phyloP scores from a whole-genome alignment of 192 early-diverging fungal genomes.

The Coemansia sp. region DNA sequence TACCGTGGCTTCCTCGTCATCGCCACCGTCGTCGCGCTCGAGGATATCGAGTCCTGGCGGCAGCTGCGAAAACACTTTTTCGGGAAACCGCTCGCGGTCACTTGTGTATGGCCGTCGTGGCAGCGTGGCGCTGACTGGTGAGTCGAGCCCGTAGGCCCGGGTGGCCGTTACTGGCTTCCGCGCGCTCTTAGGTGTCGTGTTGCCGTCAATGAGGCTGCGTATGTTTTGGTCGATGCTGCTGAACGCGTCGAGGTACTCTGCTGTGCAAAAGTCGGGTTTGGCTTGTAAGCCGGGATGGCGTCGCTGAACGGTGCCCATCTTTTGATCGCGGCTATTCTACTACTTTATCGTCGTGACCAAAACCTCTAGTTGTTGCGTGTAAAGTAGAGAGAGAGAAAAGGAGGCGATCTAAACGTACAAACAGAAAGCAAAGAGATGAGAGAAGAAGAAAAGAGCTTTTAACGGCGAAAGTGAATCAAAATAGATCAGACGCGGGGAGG shows the following conservation, averaged over 20 bases:
- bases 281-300: not conserved
- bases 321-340: not conserved
- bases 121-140: not conserved
- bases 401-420: no score
- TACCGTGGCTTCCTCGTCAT: constrained; percentile 34
- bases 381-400: no score
- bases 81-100: not conserved
- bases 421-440: no score
- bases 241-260: constrained; percentile 34
- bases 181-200: not conserved
- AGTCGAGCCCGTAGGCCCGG: not conserved
- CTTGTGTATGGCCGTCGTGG: not conserved
- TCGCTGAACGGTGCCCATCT: not conserved
- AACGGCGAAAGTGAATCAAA: no score
- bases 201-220: constrained; percentile 25
- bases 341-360: no score
- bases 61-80: not conserved
- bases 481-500: no score
- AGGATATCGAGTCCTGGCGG: constrained; percentile 6
- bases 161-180: not conserved
- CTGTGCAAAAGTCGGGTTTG: constrained; percentile 11
- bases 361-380: no score
- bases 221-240: constrained; percentile 36
- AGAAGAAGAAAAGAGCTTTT: no score
- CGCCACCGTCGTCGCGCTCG: constrained; percentile 11